Conservation (phyloP, 2,329 filamentous ascomycete genomes). For the Paecilomyces dactylethromorphus region DNA sequence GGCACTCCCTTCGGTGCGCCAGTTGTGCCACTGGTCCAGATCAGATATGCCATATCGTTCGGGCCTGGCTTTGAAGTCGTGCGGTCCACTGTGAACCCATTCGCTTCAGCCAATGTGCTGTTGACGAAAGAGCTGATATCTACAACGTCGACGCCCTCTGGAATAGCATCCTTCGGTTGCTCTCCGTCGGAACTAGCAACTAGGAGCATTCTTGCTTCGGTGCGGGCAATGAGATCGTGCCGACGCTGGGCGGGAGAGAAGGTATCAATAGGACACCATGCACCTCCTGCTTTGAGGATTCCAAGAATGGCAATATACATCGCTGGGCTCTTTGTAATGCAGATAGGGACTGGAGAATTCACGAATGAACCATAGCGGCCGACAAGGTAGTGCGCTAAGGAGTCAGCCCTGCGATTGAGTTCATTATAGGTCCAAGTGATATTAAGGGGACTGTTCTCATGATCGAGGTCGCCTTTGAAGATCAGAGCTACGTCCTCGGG, state of each 20-base stretch:
- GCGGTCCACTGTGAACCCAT: neutral
- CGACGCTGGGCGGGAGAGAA: constrained; percentile 31
- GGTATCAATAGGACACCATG: constrained; percentile 36
- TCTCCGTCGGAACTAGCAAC: constrained; percentile 15
- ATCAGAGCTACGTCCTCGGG: constrained; percentile 21
- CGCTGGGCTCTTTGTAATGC: constrained; percentile 32
- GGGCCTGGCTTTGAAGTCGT: constrained; percentile 4
- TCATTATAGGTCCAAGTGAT: constrained; percentile 26
- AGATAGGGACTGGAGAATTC: constrained; percentile 27
- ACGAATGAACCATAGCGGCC: constrained; percentile 16
- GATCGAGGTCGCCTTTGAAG: constrained; percentile 21
- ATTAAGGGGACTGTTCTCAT: constrained; percentile 11
- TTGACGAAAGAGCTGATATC: constrained; percentile 18
- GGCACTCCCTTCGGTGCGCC: constrained; percentile 34
- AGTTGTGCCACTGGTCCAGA: constrained; percentile 34
- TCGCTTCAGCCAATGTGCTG: neutral
- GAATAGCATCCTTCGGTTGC: constrained; percentile 18
- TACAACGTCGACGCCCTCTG: constrained; percentile 19
- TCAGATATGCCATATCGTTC: constrained; percentile 27
- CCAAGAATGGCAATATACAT: constrained; percentile 36
- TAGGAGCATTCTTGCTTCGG: constrained; percentile 22
- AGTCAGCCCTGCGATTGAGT: constrained; percentile 27
- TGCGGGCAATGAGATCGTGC: constrained; percentile 32
- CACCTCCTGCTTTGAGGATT: constrained; percentile 36
- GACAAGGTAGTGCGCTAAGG: constrained; percentile 22